Evolutionary conservation across 208 protist genomes (phyloP), one percentile per base, ranked within the genome.

Genomic region (Acanthamoeba lenticulata): DNA sequence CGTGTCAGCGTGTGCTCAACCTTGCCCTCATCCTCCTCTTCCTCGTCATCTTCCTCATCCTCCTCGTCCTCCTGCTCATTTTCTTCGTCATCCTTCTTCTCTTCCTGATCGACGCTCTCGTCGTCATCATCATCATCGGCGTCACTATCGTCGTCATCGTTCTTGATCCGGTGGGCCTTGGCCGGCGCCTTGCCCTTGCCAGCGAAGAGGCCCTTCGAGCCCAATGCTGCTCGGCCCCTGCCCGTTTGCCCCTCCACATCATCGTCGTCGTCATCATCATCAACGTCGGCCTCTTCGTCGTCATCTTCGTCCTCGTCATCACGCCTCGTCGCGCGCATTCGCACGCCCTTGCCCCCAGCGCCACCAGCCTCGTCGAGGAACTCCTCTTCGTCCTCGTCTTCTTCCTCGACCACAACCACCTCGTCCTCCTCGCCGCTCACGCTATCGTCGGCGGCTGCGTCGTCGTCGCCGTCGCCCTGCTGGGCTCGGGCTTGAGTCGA

Each of bases 251-350:
- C 24, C n/a, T 67, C 57, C 4, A 55, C 29, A 2, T 2, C 74
- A 17, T 83, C 72, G 1, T 85, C 74, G 44, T 40, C 74, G 6
- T 85, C 42, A 4, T 55, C 42, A 0, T 85, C 74, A 7, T 17
- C 74, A 0, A 55, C 57, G 2, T 21, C 44, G 5, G 47, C 74
- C 3, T 65, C 65, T 40, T 44, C 65, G 24, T 85, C 74, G n/a
- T 55, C 74, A 27, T 85, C 74, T 3, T 85, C 74, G 27, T 85
- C 74, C 29, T 85, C 74, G 5, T 85, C 42, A 2, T 81, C 74
- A 45, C 74, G 5, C 17, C 29, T 21, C n/a, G 5, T 85, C 42
- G 42, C 0, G 29, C 42, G 21, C 32, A 1, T 44, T n/a, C 15
- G 67, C 24, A 44, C 38, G 13, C 67, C 67, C 67, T 85, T 85